Percentiles rank a stretch among this genome's conserved stretches.
These are phyloP conservation scores for Rosa persica DNA, from an alignment of 306 rosid species.

Conservation along the genomic window DNA sequence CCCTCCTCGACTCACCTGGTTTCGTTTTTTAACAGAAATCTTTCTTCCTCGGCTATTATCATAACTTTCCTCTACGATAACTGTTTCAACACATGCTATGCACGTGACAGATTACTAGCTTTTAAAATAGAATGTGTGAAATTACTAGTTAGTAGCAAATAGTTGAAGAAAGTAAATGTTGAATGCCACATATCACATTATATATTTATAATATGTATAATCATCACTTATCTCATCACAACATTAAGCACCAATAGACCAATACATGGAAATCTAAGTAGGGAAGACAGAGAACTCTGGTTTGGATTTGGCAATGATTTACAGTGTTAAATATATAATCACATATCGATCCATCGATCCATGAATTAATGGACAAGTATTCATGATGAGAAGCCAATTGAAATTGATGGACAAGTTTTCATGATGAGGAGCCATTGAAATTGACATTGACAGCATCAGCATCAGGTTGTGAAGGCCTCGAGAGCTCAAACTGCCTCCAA, in stretches of 20 bases:
- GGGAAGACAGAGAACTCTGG: slow-evolving; percentile 4
- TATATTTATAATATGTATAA: neutral
- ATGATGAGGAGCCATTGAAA: slow-evolving; percentile 25
- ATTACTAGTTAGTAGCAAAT: neutral
- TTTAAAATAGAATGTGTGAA: no score
- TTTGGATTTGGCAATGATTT: slow-evolving; percentile 7
- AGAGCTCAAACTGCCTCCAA: slow-evolving; percentile 33
- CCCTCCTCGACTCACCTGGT: no score
- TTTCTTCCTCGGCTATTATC: neutral
- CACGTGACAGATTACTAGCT: no score
- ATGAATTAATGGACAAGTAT: neutral
- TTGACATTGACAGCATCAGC: slow-evolving; percentile 11
- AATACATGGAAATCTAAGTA: neutral
- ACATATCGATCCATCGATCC: neutral
- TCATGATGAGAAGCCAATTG: slow-evolving; percentile 20
- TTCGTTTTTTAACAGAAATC: neutral
- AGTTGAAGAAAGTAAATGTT: neutral
- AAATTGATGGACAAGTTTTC: neutral
- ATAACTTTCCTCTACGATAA: no score
- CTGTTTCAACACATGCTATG: no score
- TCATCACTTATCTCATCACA: neutral
- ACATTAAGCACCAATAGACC: neutral
- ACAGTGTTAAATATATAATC: slow-evolving; percentile 16
- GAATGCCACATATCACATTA: neutral
- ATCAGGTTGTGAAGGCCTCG: slow-evolving; percentile 30